phyloP scores from a whole-genome alignment of 495 filamentous ascomycete species.

The Penicillium nucicola region DNA sequence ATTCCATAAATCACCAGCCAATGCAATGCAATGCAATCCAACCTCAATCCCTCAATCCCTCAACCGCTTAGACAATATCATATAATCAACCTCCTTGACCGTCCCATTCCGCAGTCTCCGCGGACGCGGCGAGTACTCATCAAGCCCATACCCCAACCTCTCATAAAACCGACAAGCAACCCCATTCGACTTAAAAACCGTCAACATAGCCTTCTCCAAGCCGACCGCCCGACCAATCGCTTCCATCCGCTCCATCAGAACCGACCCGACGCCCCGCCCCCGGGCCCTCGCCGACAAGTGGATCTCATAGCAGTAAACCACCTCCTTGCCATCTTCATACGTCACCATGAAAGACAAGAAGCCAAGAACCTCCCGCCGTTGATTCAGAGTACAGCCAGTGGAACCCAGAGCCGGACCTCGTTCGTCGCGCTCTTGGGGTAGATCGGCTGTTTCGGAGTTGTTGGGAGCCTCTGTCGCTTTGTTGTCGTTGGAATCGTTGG shows the following conservation, averaged over 20 bases:
- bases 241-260: constrained; percentile 42
- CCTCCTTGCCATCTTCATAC: constrained; percentile 68
- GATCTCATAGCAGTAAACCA: constrained; percentile 87
- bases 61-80: constrained; percentile 66
- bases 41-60: constrained; percentile 10
- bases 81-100: constrained; percentile 62
- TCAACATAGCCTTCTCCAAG: constrained; percentile 78
- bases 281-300: constrained; percentile 61
- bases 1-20: not conserved
- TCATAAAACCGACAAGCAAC: constrained; percentile 63
- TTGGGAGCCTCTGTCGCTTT: not conserved
- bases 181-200: constrained; percentile 69
- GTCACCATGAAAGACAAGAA: constrained; percentile 85
- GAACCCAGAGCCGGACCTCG: not conserved
- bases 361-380: constrained; percentile 39
- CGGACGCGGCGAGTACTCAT: constrained; percentile 63
- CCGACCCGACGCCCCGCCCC: constrained; percentile 38
- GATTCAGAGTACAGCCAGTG: too few relatives aligned
- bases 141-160: constrained; percentile 61
- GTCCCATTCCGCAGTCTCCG: constrained; percentile 62
- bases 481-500: too few relatives aligned
- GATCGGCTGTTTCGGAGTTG: too few relatives aligned
- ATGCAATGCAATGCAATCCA: too few relatives aligned
- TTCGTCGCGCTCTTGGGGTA: not conserved
- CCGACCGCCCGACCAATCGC: constrained; percentile 39